These are phyloP conservation scores for Lumnitzera littorea DNA, from an alignment of 345 rosid genomes.

Conservation along the genomic window DNA sequence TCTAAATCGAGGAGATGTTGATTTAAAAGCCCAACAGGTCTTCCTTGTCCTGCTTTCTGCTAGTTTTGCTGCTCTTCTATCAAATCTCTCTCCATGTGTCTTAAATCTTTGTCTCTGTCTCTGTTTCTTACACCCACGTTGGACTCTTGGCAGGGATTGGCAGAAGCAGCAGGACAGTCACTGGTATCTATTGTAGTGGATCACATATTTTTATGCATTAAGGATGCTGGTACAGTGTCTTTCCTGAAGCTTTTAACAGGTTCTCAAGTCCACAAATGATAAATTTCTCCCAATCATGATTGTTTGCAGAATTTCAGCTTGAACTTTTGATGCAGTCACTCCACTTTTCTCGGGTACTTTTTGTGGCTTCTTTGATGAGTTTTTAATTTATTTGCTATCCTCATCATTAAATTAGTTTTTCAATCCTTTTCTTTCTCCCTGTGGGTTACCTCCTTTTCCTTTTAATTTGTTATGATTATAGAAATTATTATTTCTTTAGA, in stretches of 20 bases:
- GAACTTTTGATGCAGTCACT: constrained; percentile 96
- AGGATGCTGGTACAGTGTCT: constrained; percentile 76
- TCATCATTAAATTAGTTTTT: constrained; percentile 4
- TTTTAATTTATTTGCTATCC: constrained; percentile 7
- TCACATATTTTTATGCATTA: constrained; percentile 92
- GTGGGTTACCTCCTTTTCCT: too few relatives aligned
- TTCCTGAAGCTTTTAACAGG: neutral
- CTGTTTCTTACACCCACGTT: constrained; percentile 6
- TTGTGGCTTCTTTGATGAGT: constrained; percentile 9
- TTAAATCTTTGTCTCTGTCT: neutral
- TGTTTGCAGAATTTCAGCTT: constrained; percentile 82
- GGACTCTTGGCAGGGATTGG: constrained; percentile 45
- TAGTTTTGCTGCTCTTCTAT: constrained; percentile 5
- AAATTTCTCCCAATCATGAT: constrained; percentile 9
- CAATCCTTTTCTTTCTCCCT: neutral
- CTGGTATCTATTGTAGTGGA: constrained; percentile 86
- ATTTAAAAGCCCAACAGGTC: constrained; percentile 84
- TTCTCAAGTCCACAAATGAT: neutral
- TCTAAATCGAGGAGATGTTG: constrained; percentile 92
- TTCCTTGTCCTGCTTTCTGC: constrained; percentile 3
- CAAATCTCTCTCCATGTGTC: constrained; percentile 3
- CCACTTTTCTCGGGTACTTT: constrained; percentile 80
- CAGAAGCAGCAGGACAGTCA: constrained; percentile 92
- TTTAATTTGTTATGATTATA: too few relatives aligned
- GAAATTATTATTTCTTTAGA: too few relatives aligned